phyloP scores from a whole-genome alignment of 257 asterid species.

The Solanum bukasovii region DNA sequence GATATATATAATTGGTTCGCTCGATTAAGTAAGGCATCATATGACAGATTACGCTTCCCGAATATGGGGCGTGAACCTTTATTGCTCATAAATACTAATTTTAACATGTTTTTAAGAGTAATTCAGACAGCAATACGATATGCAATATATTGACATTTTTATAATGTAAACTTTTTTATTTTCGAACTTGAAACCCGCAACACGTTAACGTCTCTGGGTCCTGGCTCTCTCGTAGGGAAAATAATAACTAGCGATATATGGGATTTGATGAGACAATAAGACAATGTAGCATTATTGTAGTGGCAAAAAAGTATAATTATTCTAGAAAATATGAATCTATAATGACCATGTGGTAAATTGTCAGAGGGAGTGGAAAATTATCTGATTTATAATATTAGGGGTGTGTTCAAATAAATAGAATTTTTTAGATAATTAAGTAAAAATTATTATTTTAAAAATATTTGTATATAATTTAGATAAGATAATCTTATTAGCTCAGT shows the following conservation, averaged over 20 bases:
- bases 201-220: neutral
- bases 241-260: neutral
- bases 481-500: neutral
- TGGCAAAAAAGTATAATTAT: neutral
- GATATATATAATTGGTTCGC: neutral
- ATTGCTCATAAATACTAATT: too few relatives aligned
- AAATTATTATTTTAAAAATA: too few relatives aligned
- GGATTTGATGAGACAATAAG: neutral
- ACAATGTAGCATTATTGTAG: neutral
- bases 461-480: too few relatives aligned
- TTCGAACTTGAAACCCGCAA: accelerated
- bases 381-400: neutral
- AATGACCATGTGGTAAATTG: neutral
- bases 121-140: too few relatives aligned
- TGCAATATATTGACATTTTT: too few relatives aligned
- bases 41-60: too few relatives aligned
- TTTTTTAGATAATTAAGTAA: neutral
- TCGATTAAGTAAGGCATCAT: too few relatives aligned
- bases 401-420: neutral
- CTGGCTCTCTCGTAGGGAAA: neutral
- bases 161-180: too few relatives aligned
- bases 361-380: neutral
- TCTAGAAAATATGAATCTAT: neutral
- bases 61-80: neutral
- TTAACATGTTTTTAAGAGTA: too few relatives aligned